Base-by-base conservation (phyloP, 2,329 filamentous ascomycete species). In the Parasarocladium wereldwijsianum region DNA sequence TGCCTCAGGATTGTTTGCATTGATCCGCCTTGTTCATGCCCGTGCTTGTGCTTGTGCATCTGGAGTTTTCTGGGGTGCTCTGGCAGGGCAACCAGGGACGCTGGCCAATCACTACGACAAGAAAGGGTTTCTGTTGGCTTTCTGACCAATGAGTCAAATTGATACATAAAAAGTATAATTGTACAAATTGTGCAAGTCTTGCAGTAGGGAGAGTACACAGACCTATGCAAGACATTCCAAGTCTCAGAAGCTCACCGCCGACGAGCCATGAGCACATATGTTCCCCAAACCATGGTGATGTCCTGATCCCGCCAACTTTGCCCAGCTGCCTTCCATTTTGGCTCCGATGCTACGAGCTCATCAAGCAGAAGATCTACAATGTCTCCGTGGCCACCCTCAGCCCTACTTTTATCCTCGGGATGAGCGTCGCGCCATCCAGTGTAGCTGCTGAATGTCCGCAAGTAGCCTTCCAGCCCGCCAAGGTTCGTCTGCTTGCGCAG, bases 291-390 rank as follows among this genome's bases (percentile, higher is more conserved):
- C 29, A 60, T 60, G 35, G 68, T 61, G 8, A 74, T 59, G 40
- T 67, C 56, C 25, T 60, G 49, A 29, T 72, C 59, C 35, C 54
- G 54, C 65, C 70, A 76, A 12, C 40, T 41, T 23, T 60, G 54
- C 1, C 61, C 64, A 34, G 49, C 40, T 2, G 49, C 53, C 39
- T 55, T 60, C 65, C 66, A 72, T 34, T 58, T 51, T 4, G 60
- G 58, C 38, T 71, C 66, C n/a, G 50, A 55, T 31, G 57, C 54
- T 4, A 66, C 45, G 42, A 77, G 67, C 35, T 58, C 56, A 34
- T 74, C 68, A 51, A 74, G 69, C 54, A 76, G 58, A 36, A 64
- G 44, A 50, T 78, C 74, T n/a, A 71, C 54, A 24, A 77, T 43
- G 48, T 79, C 74, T 2, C 71, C 71, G 6, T 54, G 37, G 3